Percentiles rank a stretch among this genome's conserved stretches.
phyloP scores from a whole-genome alignment of 225 moss, liverwort and hornwort genomes.

The Ulota crispa region DNA sequence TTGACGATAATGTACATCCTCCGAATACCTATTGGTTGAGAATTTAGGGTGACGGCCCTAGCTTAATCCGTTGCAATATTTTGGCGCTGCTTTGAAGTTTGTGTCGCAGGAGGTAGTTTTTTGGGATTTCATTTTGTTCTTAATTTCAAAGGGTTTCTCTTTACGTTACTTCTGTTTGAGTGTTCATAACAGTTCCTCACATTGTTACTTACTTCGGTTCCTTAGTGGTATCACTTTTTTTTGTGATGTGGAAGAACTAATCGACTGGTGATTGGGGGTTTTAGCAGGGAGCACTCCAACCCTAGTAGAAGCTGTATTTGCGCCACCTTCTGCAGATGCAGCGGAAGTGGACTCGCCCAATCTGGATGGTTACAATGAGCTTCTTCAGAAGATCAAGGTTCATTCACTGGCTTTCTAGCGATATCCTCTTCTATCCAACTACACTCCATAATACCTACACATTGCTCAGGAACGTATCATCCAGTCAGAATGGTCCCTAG shows the following conservation, averaged over 20 bases:
- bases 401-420: background rate
- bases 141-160: background rate
- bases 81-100: background rate
- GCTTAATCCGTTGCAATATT: background rate
- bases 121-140: background rate
- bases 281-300: constrained; percentile 36
- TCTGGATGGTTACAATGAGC: constrained; percentile 53
- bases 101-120: background rate
- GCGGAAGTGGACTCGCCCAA: constrained; percentile 29
- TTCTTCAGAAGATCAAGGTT: constrained; percentile 72
- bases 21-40: background rate
- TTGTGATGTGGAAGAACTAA: constrained; percentile 3
- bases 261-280: background rate
- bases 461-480: background rate
- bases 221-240: background rate
- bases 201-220: background rate
- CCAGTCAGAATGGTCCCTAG: background rate
- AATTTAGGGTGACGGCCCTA: background rate
- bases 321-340: constrained; percentile 41
- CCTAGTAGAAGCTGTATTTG: constrained; percentile 42
- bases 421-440: constrained; percentile 3
- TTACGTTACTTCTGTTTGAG: background rate
- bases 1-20: background rate
- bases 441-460: background rate
- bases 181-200: background rate